Evolutionary conservation across 2,329 filamentous ascomycete genomes (phyloP).

Genomic region (Xylaria sp.): DNA sequence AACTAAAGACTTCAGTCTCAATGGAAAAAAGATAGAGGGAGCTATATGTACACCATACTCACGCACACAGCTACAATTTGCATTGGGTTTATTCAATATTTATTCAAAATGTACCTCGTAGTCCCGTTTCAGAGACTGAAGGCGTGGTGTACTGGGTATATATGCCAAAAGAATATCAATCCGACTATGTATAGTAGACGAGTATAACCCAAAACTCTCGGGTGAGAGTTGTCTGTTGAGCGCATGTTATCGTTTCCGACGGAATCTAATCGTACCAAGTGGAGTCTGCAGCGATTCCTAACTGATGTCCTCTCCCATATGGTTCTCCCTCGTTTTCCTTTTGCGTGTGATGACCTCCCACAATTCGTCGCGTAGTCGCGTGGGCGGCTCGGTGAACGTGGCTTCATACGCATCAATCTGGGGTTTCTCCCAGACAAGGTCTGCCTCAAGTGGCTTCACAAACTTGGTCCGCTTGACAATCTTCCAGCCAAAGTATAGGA

Average conservation of each 20-base stretch:
- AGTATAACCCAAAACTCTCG: background rate
- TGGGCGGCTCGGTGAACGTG: conserved; percentile 56
- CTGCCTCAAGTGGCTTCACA: conserved; percentile 64
- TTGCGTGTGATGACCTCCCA: conserved; percentile 53
- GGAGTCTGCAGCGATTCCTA: background rate
- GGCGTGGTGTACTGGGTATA: conserved; percentile 25
- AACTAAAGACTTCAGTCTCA: no score
- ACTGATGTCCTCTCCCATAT: conserved; percentile 42
- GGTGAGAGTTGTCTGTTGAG: background rate
- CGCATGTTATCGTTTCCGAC: conserved; percentile 15
- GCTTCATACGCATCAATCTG: conserved; percentile 66
- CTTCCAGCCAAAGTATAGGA: conserved; percentile 72
- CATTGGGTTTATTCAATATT: background rate
- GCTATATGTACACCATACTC: background rate
- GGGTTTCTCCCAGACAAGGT: conserved; percentile 71
- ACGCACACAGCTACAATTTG: background rate
- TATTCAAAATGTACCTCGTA: conserved; percentile 1
- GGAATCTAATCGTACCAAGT: background rate
- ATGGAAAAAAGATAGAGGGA: background rate
- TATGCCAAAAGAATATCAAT: conserved; percentile 18
- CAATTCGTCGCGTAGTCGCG: conserved; percentile 61
- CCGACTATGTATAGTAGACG: conserved; percentile 23
- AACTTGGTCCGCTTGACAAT: conserved; percentile 68
- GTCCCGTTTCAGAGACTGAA: conserved; percentile 3
- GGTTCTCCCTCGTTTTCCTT: conserved; percentile 41